Evolutionary conservation across 169 alveolate species (phyloP), one percentile per base, ranked within the genome.

Genomic region (Neospora caninum): DNA sequence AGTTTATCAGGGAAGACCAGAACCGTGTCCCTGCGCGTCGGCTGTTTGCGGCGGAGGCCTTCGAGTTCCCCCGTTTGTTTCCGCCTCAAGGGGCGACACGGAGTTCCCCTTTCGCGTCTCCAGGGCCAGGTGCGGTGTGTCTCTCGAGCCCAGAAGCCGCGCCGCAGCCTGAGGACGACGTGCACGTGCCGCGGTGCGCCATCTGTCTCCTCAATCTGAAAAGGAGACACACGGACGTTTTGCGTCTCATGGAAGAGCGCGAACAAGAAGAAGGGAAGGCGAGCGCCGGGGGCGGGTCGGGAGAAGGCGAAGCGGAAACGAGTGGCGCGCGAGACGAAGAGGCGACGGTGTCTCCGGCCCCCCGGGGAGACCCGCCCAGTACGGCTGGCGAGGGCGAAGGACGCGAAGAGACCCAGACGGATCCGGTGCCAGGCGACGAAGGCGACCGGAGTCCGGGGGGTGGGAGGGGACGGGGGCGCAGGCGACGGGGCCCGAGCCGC

Each of bases 121-220:
- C 10, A 13, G 10, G 43, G 27, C 86, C 86, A 43, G 45, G 39
- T 25, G 49, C 49, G 73, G 73, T 29, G 73, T 16, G 31, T 64
- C n/a, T 4, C 7, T 7, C 73, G 73, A 27, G 22, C 31, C 86
- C 86, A 43, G 43, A 18, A 16, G 13, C 86, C 45, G 39, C 45
- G 45, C 31, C 39, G 45, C 39, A 38, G 45, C 49, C 49, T 10
- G 86, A 78, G n/a, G 86, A 78, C 49, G 39, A 78, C 27, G 86
- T 38, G 16, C n/a, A 82, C 25, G 89, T 42, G 38, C 89, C 89
- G 53, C 53, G 89, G 38, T 82, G 89, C 39, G 67, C 89, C 6
- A 82, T 82, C 89, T 82, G 89, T 42, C 67, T 82, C 41, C 25
- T 82, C n/a, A 82, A 82, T 25, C 36, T 82, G 38, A 82, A 43